Evolutionary conservation across 352 stramenopile species (phyloP).

Genomic region (Hyaloperonospora arabidopsidis): DNA sequence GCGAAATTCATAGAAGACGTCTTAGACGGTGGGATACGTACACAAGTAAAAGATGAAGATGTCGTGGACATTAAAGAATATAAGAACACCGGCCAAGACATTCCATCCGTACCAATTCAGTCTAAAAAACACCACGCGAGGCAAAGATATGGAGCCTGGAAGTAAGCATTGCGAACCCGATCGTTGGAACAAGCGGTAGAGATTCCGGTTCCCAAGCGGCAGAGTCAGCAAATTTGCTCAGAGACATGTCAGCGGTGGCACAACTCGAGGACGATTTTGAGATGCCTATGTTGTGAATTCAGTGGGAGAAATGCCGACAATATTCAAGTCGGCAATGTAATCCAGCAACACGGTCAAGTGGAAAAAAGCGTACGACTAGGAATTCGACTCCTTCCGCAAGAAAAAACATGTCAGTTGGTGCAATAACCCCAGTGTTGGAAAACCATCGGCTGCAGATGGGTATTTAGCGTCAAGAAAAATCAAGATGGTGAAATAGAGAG

Average conservation of each 20-base stretch:
- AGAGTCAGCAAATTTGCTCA: background rate
- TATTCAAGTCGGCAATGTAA: background rate
- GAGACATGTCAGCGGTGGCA: too few species aligned
- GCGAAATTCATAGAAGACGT: too few species aligned
- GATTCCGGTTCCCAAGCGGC: background rate
- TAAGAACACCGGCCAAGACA: too few species aligned
- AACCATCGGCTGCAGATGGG: background rate
- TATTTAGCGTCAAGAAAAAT: too few species aligned
- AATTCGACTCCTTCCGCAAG: conserved; percentile 3
- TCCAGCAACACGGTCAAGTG: background rate
- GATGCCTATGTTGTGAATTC: too few species aligned
- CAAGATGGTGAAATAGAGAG: too few species aligned
- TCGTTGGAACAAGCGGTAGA: background rate
- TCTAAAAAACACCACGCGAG: background rate
- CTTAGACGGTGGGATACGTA: background rate
- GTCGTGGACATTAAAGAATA: too few species aligned
- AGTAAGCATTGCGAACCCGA: background rate
- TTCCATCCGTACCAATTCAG: too few species aligned
- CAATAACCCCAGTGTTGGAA: background rate
- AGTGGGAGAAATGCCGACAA: too few species aligned
- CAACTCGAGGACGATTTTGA: too few species aligned
- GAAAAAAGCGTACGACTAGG: too few species aligned
- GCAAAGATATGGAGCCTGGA: background rate
- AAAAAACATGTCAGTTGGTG: conserved; percentile 5
- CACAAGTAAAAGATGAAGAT: too few species aligned